Evolutionary conservation across 768 basidiomycete species (phyloP), one percentile per base, ranked within the genome.

Genomic region (Inosperma sp.): DNA sequence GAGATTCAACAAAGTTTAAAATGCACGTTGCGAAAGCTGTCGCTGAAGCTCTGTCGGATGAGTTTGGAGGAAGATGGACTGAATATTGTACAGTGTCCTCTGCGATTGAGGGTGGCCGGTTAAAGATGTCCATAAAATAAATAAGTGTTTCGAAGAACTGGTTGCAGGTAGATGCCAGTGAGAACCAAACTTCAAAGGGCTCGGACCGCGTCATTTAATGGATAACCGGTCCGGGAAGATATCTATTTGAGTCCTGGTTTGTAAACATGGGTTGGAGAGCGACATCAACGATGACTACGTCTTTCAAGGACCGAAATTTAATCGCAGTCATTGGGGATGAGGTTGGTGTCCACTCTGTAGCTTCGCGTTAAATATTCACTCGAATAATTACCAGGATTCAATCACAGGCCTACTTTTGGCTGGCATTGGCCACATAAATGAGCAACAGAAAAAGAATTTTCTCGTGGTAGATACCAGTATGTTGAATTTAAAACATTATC

Each of bases 291-390:
- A 50, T 52, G 53, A 31, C 82, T 45, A 67, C 75, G 48, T 77
- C 83, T 34, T 82, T 75, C 77, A 86, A 88, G 69, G 86, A 95
- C 68, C 81, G 95, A 49, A 87, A 79, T 54, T 73, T 98, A 34
- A 79, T 99, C 34, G 95, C 96, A 27, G 92, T 94, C 65, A 98
- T 99, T 59, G 96, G 95, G 33, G 96, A 98, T 68, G 96, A 99
- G 75, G 95, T 94, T 57, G 49, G 72, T 27, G 14, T 26, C 21
- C 25, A 44, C 33, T 17, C 35, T 51, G 16, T 36, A 21, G 14
- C 9, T 42, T 34, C 14, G 26, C 7, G 36, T n/a, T 44, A 44
- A 17, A 30, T 62, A 34, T 60, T 40, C 39, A 40, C 49, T 30
- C 48, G 56, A 47, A 31, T 29, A 13, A 35, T 54, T 33, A 45